Percentiles rank a stretch among this genome's conserved stretches.
phyloP scores from a whole-genome alignment of 331 rosid genomes.

The Quercus lobata region DNA sequence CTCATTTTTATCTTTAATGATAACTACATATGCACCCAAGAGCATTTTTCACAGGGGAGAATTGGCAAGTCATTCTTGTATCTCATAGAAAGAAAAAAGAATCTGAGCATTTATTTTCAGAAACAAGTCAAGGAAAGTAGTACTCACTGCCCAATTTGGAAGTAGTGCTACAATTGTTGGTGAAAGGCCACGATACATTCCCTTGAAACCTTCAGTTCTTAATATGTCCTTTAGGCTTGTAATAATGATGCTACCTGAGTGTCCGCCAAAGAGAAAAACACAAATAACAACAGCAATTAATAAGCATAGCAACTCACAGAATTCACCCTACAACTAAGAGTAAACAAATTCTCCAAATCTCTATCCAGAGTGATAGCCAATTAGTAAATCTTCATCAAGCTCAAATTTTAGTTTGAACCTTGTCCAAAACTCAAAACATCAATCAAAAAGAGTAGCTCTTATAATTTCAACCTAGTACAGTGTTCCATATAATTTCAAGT shows the following conservation, averaged over 20 bases:
- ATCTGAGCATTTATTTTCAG: not conserved
- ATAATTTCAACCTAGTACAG: not conserved
- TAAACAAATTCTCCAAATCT: not conserved
- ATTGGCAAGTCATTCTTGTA: not conserved
- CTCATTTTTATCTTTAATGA: not conserved
- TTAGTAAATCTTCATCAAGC: not conserved
- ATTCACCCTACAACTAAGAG: not conserved
- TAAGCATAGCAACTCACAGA: not conserved
- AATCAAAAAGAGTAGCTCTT: not conserved
- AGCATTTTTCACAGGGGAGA: not conserved
- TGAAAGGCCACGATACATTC: slow-evolving; percentile 95
- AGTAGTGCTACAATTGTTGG: slow-evolving; percentile 89
- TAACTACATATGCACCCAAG: not conserved
- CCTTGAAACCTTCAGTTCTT: slow-evolving; percentile 78
- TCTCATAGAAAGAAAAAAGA: not conserved
- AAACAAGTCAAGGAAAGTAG: slow-evolving; percentile 15
- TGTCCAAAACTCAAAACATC: slow-evolving; percentile 13
- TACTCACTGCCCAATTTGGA: slow-evolving; percentile 98
- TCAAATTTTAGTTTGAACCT: not conserved
- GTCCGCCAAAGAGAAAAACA: slow-evolving; percentile 13
- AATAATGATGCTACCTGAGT: slow-evolving; percentile 77
- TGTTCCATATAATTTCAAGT: not conserved
- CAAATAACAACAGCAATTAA: slow-evolving; percentile 2
- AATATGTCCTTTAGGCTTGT: slow-evolving; percentile 64
- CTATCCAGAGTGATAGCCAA: not conserved